A percentile compares a stretch with the other conserved stretches of the same genome.
These are phyloP conservation scores for Lactarius evosmus DNA, from an alignment of 768 basidiomycete genomes.

Conservation along the genomic window DNA sequence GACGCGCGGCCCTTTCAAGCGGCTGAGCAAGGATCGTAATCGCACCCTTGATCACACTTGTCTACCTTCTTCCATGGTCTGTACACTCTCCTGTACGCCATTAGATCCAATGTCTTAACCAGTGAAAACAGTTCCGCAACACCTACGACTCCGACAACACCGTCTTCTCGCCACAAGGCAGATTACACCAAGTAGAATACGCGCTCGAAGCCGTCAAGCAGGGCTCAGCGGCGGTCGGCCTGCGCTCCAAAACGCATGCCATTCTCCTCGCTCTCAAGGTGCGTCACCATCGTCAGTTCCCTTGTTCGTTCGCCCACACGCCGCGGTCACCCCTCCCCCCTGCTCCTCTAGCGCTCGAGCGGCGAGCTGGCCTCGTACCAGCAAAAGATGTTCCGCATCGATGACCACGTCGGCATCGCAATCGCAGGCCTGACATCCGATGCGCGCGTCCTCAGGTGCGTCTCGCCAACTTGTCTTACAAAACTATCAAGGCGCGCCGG, in stretches of 20 bases:
- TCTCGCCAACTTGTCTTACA: slow-evolving; percentile 3
- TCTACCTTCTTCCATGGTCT: slow-evolving; percentile 10
- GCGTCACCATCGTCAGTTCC: slow-evolving; percentile 25
- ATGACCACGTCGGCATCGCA: slow-evolving; percentile 97
- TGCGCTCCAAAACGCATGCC: slow-evolving; percentile 93
- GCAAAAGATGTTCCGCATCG: slow-evolving; percentile 99
- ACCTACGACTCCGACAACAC: slow-evolving; percentile 99
- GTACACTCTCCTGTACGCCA: background rate
- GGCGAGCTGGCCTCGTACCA: slow-evolving; percentile 98
- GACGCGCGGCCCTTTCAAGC: slow-evolving; percentile 24
- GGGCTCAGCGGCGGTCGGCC: slow-evolving; percentile 94
- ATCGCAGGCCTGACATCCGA: slow-evolving; percentile 98
- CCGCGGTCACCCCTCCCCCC: no score
- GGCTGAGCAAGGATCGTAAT: no score
- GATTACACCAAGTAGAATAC: slow-evolving; percentile 97
- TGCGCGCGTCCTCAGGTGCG: slow-evolving; percentile 91
- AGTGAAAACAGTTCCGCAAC: slow-evolving; percentile 68
- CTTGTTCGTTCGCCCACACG: background rate
- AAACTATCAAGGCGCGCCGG: background rate
- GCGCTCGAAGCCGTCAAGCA: slow-evolving; percentile 99
- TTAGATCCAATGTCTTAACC: background rate
- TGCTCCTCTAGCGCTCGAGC: slow-evolving; percentile 77
- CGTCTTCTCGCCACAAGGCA: slow-evolving; percentile 93
- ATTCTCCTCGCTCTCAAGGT: slow-evolving; percentile 93
- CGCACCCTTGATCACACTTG: no score